A percentile compares a stretch with the other conserved stretches of the same genome.
Conservation (phyloP, 2,329 filamentous ascomycete genomes). For the Penicillium occitanis region DNA sequence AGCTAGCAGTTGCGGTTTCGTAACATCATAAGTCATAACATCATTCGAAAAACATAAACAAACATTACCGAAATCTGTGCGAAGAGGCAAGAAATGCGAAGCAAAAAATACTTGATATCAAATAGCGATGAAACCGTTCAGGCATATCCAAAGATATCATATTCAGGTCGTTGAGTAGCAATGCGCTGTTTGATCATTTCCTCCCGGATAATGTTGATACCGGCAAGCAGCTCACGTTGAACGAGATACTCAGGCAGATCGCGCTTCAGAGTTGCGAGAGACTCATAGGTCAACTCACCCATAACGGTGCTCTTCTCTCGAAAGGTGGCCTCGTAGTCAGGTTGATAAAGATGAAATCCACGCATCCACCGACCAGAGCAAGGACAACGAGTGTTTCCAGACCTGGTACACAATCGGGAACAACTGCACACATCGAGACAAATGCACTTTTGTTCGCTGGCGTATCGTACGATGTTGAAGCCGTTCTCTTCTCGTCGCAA, state of each 20-base stretch:
- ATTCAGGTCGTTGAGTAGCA: background rate
- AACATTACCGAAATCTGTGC: background rate
- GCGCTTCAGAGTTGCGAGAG: slow-evolving; percentile 12
- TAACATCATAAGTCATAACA: slow-evolving; percentile 3
- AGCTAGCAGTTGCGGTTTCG: background rate
- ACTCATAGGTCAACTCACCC: slow-evolving; percentile 18
- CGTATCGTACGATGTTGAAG: slow-evolving; percentile 29
- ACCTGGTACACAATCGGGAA: slow-evolving; percentile 34
- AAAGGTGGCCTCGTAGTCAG: slow-evolving; percentile 7
- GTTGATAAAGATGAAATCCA: slow-evolving; percentile 26
- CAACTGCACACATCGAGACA: slow-evolving; percentile 37
- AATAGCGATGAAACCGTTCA: background rate
- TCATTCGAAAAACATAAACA: background rate
- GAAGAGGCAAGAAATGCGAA: background rate
- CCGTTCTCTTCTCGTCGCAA: slow-evolving; percentile 30
- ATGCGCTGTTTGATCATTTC: slow-evolving; percentile 19
- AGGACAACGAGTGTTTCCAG: slow-evolving; percentile 34
- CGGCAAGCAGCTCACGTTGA: slow-evolving; percentile 11
- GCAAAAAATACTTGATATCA: background rate
- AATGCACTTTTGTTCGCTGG: slow-evolving; percentile 38
- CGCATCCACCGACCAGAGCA: slow-evolving; percentile 39
- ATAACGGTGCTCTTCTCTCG: slow-evolving; percentile 15
- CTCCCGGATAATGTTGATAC: slow-evolving; percentile 18
- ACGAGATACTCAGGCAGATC: slow-evolving; percentile 12
- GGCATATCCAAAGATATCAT: background rate